Evolutionary conservation across 1,284 basidiomycete species (phyloP), one percentile per base, ranked within the genome.

Genomic region (Tilletia walkeri): DNA sequence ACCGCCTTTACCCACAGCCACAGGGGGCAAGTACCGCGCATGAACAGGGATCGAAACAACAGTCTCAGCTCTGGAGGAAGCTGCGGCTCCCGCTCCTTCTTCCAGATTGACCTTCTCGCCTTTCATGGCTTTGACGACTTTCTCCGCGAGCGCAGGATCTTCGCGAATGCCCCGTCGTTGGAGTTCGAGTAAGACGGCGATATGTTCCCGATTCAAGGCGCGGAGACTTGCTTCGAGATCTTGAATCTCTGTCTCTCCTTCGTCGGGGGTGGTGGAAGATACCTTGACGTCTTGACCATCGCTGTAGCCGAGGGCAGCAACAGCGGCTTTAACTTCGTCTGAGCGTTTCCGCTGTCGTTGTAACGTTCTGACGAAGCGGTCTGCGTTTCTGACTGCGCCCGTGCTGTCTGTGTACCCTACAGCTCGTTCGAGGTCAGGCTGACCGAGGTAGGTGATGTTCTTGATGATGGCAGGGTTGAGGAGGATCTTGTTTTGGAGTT

Each of bases 401-500:
- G 30, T 38, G 7, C 36, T 30, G 38, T 63, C 59, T 30, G 24
- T 63, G 36, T 36, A 63, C 30, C 59, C 59, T 3, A 63, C 59
- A 12, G 59, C 59, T 30, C 59, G 59, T 36, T 63, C 59, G 59
- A 63, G 59, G 16, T 63, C 59, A 36, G 59, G 38, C 36, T 16
- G 59, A 4, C 59, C 59, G 59, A 63, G 59, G 59, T 63, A 16
- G 34, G 59, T 63, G 38, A 63, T 63, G 36, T 63, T 63, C 10
- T 20, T 9, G 24, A 63, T 36, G 14, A 14, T 7, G 2, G 59
- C 30, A 14, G 59, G 59, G 34, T 36, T 30, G 3, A 38, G 36
- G 59, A 63, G 59, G 59, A 36, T 36, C 5, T 10, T 24, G 38
- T 63, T 63, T 12, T 63, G 24, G 36, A 41, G 7, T 2, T n/a